These are phyloP conservation scores for Boletus rubropictus DNA, from an alignment of 768 basidiomycete species.

Conservation along the genomic window DNA sequence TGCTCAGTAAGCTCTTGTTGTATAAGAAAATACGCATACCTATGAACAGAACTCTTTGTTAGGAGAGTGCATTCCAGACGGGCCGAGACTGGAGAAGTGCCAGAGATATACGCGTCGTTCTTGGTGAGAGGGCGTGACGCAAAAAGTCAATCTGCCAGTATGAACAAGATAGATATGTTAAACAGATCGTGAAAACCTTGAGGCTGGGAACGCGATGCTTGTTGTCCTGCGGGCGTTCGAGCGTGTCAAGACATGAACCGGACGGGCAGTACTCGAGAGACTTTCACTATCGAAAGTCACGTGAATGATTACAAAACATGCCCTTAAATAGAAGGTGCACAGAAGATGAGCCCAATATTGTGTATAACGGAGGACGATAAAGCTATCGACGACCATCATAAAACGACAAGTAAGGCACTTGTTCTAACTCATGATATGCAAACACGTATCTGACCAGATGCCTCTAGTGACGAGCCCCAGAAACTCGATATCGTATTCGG, in stretches of 20 bases:
- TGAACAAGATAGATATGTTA: slow-evolving; percentile 24
- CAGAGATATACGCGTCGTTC: slow-evolving; percentile 13
- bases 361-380: no score
- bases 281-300: slow-evolving; percentile 21
- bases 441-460: no score
- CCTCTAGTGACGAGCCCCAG: no score
- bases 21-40: slow-evolving; percentile 7
- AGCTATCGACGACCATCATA: no score
- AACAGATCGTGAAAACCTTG: slow-evolving; percentile 8
- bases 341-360: no score
- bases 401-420: no score
- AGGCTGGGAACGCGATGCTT: slow-evolving; percentile 4
- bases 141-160: slow-evolving; percentile 15
- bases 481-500: no score
- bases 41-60: slow-evolving; percentile 17
- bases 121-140: slow-evolving; percentile 1
- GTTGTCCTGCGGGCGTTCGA: slow-evolving; percentile 7
- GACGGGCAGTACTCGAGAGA: slow-evolving; percentile 15
- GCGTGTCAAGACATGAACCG: slow-evolving; percentile 22
- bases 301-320: slow-evolving; percentile 16
- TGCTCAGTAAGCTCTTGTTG: neutral
- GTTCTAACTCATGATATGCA: no score
- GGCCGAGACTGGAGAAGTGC: slow-evolving; percentile 3
- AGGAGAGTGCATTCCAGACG: slow-evolving; percentile 24
- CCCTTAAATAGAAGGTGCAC: no score